A percentile compares a stretch with the other conserved stretches of the same genome.
These are phyloP conservation scores for Leccinum truebloodii DNA, from an alignment of 768 basidiomycete genomes.

Conservation along the genomic window DNA sequence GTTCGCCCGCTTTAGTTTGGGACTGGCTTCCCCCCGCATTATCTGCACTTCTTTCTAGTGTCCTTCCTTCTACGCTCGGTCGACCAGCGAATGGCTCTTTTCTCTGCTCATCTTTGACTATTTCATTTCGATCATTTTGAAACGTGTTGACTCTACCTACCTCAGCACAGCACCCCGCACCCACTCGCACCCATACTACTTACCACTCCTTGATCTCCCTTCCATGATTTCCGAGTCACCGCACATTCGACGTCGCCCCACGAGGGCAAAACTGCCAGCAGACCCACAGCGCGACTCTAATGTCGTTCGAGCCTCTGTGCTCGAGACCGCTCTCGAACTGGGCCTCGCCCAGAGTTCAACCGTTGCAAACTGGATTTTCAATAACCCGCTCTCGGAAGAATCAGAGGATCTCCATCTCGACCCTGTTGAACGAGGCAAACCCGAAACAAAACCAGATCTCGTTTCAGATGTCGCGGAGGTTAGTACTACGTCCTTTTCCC, in stretches of 20 bases:
- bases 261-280: slow-evolving; percentile 18
- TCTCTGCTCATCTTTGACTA: slow-evolving; percentile 13
- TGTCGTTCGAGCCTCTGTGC: slow-evolving; percentile 67
- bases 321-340: slow-evolving; percentile 70
- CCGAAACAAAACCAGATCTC: slow-evolving; percentile 10
- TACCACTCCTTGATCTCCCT: slow-evolving; percentile 12
- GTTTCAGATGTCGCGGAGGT: slow-evolving; percentile 32
- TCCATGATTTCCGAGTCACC: slow-evolving; percentile 24
- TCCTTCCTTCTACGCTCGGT: slow-evolving; percentile 4
- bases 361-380: slow-evolving; percentile 74
- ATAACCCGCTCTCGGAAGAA: slow-evolving; percentile 56
- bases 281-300: slow-evolving; percentile 48
- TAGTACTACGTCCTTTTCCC: slow-evolving; percentile 11
- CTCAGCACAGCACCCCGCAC: neutral
- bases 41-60: slow-evolving; percentile 4
- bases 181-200: slow-evolving; percentile 9
- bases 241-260: slow-evolving; percentile 31
- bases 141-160: slow-evolving; percentile 8
- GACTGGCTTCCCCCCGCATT: slow-evolving; percentile 19
- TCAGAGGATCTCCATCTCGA: slow-evolving; percentile 43
- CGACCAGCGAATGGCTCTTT: slow-evolving; percentile 28
- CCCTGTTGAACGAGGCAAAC: neutral
- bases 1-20: slow-evolving; percentile 8
- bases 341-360: slow-evolving; percentile 59
- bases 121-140: slow-evolving; percentile 3